Evolutionary conservation across 1,284 basidiomycete species (phyloP).

Genomic region (Salmacisia buchloeana): DNA sequence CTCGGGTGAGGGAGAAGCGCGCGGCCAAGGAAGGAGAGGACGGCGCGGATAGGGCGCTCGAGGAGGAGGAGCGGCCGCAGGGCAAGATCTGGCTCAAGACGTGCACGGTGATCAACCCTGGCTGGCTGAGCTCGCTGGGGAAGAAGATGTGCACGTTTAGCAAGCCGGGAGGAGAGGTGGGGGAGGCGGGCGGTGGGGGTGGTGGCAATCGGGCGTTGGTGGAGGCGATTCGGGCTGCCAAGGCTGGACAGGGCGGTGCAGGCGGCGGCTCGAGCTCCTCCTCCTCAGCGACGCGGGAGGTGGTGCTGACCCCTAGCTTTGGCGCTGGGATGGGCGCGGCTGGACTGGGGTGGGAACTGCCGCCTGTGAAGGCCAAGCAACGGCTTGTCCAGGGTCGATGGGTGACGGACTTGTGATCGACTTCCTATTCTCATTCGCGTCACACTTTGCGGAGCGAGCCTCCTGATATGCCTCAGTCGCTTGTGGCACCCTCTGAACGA

Average conservation of each 20-base stretch:
- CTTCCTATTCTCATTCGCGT: constrained; percentile 5
- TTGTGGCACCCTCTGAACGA: no score
- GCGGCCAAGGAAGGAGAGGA: constrained; percentile 47
- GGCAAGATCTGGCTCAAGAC: constrained; percentile 39
- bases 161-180: constrained; percentile 58
- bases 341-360: constrained; percentile 43
- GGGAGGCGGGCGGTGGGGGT: background rate
- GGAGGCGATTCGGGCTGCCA: constrained; percentile 15
- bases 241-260: constrained; percentile 11
- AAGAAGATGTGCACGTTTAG: constrained; percentile 78
- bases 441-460: no score
- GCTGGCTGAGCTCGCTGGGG: constrained; percentile 79
- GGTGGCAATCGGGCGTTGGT: constrained; percentile 11
- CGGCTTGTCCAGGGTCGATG: constrained; percentile 38
- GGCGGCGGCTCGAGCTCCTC: no score
- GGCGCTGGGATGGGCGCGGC: constrained; percentile 36
- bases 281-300: constrained; percentile 22
- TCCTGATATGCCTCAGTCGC: no score
- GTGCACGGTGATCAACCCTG: constrained; percentile 64
- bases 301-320: constrained; percentile 41
- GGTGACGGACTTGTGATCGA: constrained; percentile 20
- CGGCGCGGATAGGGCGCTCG: background rate
- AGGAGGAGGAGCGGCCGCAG: constrained; percentile 9
- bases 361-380: constrained; percentile 39
- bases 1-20: constrained; percentile 18